A percentile compares a stretch with the other conserved stretches of the same genome.
Evolutionary conservation across 2,329 filamentous ascomycete genomes (phyloP).

Genomic region (Neurospora sp.): DNA sequence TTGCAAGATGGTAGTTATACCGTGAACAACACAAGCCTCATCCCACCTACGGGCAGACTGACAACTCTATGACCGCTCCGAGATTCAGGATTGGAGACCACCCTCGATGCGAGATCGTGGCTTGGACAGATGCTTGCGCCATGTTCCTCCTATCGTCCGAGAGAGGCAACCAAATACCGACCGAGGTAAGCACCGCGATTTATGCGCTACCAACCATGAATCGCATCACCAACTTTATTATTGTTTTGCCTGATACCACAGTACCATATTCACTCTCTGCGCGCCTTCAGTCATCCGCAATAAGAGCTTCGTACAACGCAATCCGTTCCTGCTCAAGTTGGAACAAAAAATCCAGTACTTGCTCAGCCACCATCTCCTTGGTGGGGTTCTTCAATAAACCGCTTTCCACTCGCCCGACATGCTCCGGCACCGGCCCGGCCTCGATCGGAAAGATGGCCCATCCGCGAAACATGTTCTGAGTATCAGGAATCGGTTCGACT

Average conservation of each 20-base stretch:
- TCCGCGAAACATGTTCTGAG: slow-evolving; percentile 26
- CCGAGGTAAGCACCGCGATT: background rate
- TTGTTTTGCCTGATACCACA: background rate
- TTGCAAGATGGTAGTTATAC: background rate
- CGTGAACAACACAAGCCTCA: background rate
- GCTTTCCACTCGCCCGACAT: slow-evolving; percentile 24
- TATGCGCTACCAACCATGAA: background rate
- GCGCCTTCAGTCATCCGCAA: background rate
- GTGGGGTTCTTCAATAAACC: slow-evolving; percentile 26
- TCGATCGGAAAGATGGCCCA: slow-evolving; percentile 24
- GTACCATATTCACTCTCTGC: background rate
- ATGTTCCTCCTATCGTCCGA: background rate
- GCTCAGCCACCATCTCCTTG: slow-evolving; percentile 29
- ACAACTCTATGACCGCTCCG: background rate
- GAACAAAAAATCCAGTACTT: slow-evolving; percentile 28
- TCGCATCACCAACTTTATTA: background rate
- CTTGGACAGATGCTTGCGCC: background rate
- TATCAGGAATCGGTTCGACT: slow-evolving; percentile 14
- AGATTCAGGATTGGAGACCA: too few relatives aligned
- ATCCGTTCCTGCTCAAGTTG: slow-evolving; percentile 16
- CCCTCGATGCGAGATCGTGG: background rate
- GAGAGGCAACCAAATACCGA: background rate
- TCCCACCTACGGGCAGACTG: background rate
- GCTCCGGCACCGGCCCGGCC: slow-evolving; percentile 20
- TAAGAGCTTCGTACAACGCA: slow-evolving; percentile 8